Conservation (phyloP, 2,329 filamentous ascomycete species). For the Davidsoniella virescens region DNA sequence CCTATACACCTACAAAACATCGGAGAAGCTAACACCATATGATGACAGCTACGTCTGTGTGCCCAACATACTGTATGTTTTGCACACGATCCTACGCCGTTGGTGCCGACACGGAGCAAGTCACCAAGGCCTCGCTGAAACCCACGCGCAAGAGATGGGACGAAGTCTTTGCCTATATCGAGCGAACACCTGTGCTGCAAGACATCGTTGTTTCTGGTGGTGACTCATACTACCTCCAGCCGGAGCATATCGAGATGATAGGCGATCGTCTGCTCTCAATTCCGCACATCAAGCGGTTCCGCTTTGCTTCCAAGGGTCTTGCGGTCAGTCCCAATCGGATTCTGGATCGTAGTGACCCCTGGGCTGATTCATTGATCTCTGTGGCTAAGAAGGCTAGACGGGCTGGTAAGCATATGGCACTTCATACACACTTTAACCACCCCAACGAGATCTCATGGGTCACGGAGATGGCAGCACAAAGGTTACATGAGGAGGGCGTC, state of each 20-base stretch:
- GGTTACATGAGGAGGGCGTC: slow-evolving; percentile 27
- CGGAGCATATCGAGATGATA: slow-evolving; percentile 35
- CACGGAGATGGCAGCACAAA: slow-evolving; percentile 32
- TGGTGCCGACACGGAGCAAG: slow-evolving; percentile 35
- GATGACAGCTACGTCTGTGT: slow-evolving; percentile 36
- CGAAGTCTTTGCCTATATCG: slow-evolving; percentile 40
- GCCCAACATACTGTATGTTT: slow-evolving; percentile 45
- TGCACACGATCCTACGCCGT: slow-evolving; percentile 46
- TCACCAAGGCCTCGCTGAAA: slow-evolving; percentile 29
- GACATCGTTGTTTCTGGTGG: slow-evolving; percentile 49
- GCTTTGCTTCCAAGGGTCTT: slow-evolving; percentile 46
- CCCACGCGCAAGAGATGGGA: slow-evolving; percentile 32
- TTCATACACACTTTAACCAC: slow-evolving; percentile 52
- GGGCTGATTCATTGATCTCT: slow-evolving; percentile 35
- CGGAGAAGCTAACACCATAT: neutral
- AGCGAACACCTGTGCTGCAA: slow-evolving; percentile 28
- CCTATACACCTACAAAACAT: neutral
- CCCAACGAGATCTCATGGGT: slow-evolving; percentile 46
- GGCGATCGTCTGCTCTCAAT: slow-evolving; percentile 39
- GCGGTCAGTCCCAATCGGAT: slow-evolving; percentile 41
- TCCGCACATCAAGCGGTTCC: slow-evolving; percentile 40
- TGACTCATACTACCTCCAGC: slow-evolving; percentile 41
- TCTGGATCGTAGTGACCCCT: slow-evolving; percentile 33
- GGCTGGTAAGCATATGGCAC: slow-evolving; percentile 41
- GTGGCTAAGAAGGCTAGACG: slow-evolving; percentile 33